Base-by-base conservation (phyloP, 352 stramenopile genomes). In the Blastocystis sp. region DNA sequence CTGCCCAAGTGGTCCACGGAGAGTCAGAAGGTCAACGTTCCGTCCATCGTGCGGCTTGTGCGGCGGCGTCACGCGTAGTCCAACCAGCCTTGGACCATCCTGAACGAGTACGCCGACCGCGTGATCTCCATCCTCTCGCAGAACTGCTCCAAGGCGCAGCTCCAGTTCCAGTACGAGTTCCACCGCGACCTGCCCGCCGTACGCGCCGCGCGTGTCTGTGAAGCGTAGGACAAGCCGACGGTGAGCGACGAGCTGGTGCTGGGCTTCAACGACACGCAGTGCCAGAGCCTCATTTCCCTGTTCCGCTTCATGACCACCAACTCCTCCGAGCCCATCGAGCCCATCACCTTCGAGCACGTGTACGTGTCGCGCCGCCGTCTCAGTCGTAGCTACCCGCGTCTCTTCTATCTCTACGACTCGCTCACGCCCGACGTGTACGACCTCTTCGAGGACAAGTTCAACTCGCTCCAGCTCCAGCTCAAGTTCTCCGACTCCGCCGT, bases 1-100 rank as follows among this genome's bases (percentile, higher is more conserved):
- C 29, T 85, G 13, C 74, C 74, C 50, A 85, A 85, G 31, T 85
- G 74, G 74, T 29, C 55, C 0, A 85, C 74, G 16, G 74, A 85
- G 29, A 45, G 50, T 33, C 74, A 85, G 60, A 41, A 41, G 19
- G 33, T 85, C 41, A 67, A 21, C 9, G 70, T 85, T 45, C 74
- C 74, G 4, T 85, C 74, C 19, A 69, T 85, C 26, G 74, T 85
- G 31, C 2, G 50, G 24, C 19, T 19, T 12, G 19, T 51, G 0
- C 6, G 26, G 31, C 24, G 3, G 26, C 26, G 0, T 85, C n/a
- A 61, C 3, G 2, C 29, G 29, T 69, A 85, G 74, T 85, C 74
- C 12, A 85, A 67, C 45, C 50, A 67, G 13, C 74, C 74, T 9
- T 85, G 74, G 74, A 59, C n/a, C 31, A 69, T 85, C 55, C 74